Conservation (phyloP, 805 yeast genomes). For the Saturnispora bothae region DNA sequence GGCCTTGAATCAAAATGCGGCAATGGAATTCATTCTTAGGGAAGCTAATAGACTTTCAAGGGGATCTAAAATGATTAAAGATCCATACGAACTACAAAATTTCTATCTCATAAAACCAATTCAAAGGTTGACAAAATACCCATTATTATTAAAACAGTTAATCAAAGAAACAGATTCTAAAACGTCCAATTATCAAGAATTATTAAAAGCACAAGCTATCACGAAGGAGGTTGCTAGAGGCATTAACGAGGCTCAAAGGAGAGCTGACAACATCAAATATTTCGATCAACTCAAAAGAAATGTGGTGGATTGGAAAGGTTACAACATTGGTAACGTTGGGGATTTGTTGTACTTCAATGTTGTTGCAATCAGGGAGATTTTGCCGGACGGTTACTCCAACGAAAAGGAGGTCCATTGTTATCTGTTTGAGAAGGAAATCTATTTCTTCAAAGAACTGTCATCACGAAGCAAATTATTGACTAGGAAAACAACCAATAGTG, state of each 20-base stretch:
- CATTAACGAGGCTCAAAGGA: conserved; percentile 89
- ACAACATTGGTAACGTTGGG: conserved; percentile 69
- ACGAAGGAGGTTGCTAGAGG: conserved; percentile 76
- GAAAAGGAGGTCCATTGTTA: conserved; percentile 88
- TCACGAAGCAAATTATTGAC: conserved; percentile 39
- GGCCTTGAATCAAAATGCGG: conserved; percentile 83
- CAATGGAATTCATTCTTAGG: conserved; percentile 65
- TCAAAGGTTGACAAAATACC: conserved; percentile 93
- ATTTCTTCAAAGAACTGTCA: conserved; percentile 51
- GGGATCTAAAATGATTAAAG: conserved; percentile 56
- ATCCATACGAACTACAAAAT: conserved; percentile 81
- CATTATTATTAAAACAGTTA: conserved; percentile 67
- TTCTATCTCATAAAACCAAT: conserved; percentile 88
- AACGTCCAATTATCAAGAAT: conserved; percentile 52
- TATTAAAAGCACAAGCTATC: conserved; percentile 57
- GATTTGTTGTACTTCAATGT: conserved; percentile 67
- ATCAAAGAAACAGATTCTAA: conserved; percentile 49
- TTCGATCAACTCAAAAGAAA: conserved; percentile 59
- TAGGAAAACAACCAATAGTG: conserved; percentile 38
- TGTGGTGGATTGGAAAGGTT: conserved; percentile 89
- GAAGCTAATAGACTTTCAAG: conserved; percentile 48
- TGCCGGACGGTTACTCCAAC: conserved; percentile 40
- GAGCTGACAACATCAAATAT: conserved; percentile 73
- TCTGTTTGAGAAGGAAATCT: conserved; percentile 60
- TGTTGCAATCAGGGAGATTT: conserved; percentile 54